phyloP scores from a whole-genome alignment of 2,329 filamentous ascomycete genomes.

The Colletotrichum neosansevieriae region DNA sequence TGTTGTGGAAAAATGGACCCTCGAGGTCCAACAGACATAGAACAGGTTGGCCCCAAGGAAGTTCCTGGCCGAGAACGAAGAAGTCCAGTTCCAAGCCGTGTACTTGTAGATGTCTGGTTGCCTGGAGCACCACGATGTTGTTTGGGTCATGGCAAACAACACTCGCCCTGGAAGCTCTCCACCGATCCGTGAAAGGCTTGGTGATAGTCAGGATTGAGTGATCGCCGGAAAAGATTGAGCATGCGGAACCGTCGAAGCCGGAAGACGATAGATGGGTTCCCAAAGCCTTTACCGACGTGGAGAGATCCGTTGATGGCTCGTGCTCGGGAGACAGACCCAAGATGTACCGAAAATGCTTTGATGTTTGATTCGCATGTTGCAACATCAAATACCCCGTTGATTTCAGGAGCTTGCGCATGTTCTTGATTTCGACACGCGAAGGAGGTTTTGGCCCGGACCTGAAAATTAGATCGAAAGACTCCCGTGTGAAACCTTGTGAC shows the following conservation, averaged over 20 bases:
- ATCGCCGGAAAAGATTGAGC: constrained; percentile 12
- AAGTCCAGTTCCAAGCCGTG: not conserved
- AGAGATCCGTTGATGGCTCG: too few relatives aligned
- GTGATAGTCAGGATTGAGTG: constrained; percentile 3
- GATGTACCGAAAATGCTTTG: constrained; percentile 3
- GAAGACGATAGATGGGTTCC: not conserved
- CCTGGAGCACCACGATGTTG: not conserved
- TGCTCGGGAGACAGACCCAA: not conserved
- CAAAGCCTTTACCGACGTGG: not conserved
- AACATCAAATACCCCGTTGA: constrained; percentile 15
- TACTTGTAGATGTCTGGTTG: not conserved
- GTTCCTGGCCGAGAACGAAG: constrained; percentile 2
- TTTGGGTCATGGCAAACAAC: constrained; percentile 21
- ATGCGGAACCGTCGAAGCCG: constrained; percentile 17
- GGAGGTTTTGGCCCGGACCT: not conserved
- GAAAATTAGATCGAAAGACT: constrained; percentile 48
- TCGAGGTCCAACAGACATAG: constrained; percentile 30
- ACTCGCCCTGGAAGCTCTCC: not conserved
- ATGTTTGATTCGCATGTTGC: constrained; percentile 9
- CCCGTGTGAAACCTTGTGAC: constrained; percentile 36
- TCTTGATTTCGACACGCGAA: not conserved
- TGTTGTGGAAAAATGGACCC: constrained; percentile 19
- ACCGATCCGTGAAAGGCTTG: constrained; percentile 1
- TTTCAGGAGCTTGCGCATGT: constrained; percentile 28
- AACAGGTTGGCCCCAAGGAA: constrained; percentile 24